These are phyloP conservation scores for Camellia granthamiana DNA, from an alignment of 148 eudicot species.

Conservation along the genomic window DNA sequence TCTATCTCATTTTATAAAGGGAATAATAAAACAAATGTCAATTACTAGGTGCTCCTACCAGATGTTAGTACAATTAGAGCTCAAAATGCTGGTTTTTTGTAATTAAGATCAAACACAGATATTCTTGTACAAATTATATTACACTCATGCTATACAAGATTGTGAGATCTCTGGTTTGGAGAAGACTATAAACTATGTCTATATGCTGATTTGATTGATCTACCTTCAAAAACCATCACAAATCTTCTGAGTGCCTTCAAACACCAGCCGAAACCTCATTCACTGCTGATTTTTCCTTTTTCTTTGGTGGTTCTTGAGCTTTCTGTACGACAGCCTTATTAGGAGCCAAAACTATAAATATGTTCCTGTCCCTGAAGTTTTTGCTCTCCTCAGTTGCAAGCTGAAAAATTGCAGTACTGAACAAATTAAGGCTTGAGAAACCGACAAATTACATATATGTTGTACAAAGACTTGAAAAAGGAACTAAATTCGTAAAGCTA, in stretches of 20 bases:
- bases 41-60: not conserved
- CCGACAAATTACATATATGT: too few species aligned
- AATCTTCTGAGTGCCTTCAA: conserved; percentile 21
- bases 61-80: not conserved
- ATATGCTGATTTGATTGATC: not conserved
- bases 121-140: conserved; percentile 23
- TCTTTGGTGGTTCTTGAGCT: conserved; percentile 58
- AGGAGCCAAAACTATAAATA: conserved; percentile 68
- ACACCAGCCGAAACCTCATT: conserved; percentile 71
- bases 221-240: not conserved
- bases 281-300: conserved; percentile 38
- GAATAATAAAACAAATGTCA: not conserved
- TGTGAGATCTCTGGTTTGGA: conserved; percentile 12
- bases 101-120: not conserved
- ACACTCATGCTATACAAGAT: conserved; percentile 40
- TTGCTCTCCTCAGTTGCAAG: conserved; percentile 75
- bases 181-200: not conserved
- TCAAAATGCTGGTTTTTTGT: conserved; percentile 19
- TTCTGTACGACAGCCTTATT: conserved; percentile 68
- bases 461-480: too few species aligned
- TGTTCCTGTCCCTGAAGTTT: conserved; percentile 64
- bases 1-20: not conserved
- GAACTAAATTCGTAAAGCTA: too few species aligned
- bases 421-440: not conserved
- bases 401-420: conserved; percentile 36